Base-by-base conservation (phyloP, 106 monocot genomes). In the Platanthera zijinensis region DNA sequence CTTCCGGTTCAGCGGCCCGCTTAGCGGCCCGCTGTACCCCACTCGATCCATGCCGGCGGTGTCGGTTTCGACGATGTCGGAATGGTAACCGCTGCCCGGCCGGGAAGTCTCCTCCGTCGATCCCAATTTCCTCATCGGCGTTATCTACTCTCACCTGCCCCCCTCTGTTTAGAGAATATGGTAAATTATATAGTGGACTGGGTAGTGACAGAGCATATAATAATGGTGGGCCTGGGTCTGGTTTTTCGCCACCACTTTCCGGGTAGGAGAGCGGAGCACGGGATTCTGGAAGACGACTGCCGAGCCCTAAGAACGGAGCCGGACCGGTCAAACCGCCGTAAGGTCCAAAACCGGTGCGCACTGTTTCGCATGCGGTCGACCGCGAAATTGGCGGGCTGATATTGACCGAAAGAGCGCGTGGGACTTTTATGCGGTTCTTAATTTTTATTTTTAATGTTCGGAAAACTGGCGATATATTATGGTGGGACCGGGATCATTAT, bases 1-100 rank as follows among this genome's bases (percentile, higher is more conserved):
- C 25, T 79, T 69, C 5, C 83, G 74, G 72, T 87, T 97, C 7
- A 96, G 83, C 14, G 95, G 92, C 0, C 95, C 92, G 78, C 86
- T 92, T 52, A 87, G 50, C 3, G 86, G 92, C 1, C 92, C 92
- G 76, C 88, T 87, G 72, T 83, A 70, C 50, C 73, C 52, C n/a
- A 53, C 68, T 10, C 74, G 45, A 11, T 73, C 82, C 49, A 47
- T 69, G 73, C 79, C 74, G 52, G 51, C n/a, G 49, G 76, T 75
- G 32, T 68, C 79, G 22, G 48, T 12, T 22, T 77, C 57, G 21
- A 57, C 56, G 64, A 52, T 14, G 69, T 72, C 49, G 72, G 72
- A 72, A 51, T n/a, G 18, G 21, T 72, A 12, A 19, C 72, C 72
- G 67, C 30, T 68, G 6, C 22, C 67, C 67, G n/a, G 67, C 9